phyloP scores from a whole-genome alignment of 169 alveolate species.

The Plasmodium coatneyi region DNA sequence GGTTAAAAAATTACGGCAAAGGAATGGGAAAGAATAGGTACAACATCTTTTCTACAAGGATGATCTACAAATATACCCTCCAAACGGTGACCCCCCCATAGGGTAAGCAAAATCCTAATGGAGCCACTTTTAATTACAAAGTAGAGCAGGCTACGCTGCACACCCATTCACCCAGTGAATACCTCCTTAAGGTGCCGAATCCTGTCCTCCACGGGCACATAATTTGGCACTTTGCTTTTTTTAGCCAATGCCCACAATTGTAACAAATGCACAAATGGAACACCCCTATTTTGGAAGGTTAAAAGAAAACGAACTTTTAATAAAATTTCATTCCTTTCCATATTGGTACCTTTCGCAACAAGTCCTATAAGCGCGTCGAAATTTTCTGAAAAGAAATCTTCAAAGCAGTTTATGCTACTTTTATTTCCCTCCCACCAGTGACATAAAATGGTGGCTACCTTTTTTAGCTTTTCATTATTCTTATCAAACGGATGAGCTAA shows the following conservation, averaged over 20 bases:
- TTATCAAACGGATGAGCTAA: constrained; percentile 13
- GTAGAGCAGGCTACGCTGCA: not conserved
- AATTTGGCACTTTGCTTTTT: constrained; percentile 41
- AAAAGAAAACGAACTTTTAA: constrained; percentile 45
- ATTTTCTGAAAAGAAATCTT: constrained; percentile 6
- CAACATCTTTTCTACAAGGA: not conserved
- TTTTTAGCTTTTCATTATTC: constrained; percentile 6
- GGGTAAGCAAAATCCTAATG: not conserved
- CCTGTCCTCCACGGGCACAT: constrained; percentile 35
- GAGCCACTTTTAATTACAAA: not conserved
- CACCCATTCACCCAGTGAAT: not conserved
- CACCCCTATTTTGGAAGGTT: constrained; percentile 60
- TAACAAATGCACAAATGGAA: constrained; percentile 50
- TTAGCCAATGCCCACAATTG: constrained; percentile 49
- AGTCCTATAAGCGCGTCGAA: constrained; percentile 17
- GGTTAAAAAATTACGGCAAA: not conserved
- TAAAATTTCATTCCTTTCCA: constrained; percentile 28
- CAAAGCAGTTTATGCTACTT: not conserved
- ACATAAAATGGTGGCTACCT: constrained; percentile 14
- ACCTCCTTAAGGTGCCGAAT: constrained; percentile 14
- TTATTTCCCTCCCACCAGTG: constrained; percentile 15
- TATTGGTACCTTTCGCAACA: constrained; percentile 13
- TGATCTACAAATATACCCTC: not conserved
- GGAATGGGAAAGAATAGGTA: not conserved
- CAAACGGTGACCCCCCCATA: not conserved